Percentiles rank a stretch among this genome's conserved stretches.
Evolutionary conservation across 495 filamentous ascomycete species (phyloP).

Genomic region (Terfezia boudieri): DNA sequence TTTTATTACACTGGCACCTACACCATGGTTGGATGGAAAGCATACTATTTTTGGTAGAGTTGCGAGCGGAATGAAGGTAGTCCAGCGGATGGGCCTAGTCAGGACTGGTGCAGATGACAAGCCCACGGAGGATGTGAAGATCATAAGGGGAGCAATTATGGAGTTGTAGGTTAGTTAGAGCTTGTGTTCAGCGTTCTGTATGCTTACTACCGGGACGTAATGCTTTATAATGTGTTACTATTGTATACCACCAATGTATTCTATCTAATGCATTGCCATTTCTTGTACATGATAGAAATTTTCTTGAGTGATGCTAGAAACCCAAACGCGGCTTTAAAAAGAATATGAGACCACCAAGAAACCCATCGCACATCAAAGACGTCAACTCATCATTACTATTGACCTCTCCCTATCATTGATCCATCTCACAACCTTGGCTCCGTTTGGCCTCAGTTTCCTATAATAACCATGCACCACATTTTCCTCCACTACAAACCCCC

Average conservation of each 20-base stretch:
- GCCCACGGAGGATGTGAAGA: slow-evolving; percentile 64
- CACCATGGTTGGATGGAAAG: slow-evolving; percentile 92
- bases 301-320: too few species aligned
- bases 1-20: slow-evolving; percentile 86
- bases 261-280: too few species aligned
- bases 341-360: too few species aligned
- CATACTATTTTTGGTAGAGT: slow-evolving; percentile 95
- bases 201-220: too few species aligned
- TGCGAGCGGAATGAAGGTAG: slow-evolving; percentile 57
- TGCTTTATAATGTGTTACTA: too few species aligned
- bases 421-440: slow-evolving; percentile 51
- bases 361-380: too few species aligned
- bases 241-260: too few species aligned
- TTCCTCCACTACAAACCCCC: slow-evolving; percentile 47
- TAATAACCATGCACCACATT: slow-evolving; percentile 56
- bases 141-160: slow-evolving; percentile 29
- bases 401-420: neutral
- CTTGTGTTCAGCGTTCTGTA: too few species aligned
- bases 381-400: neutral
- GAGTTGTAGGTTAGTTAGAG: too few species aligned
- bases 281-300: too few species aligned
- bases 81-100: slow-evolving; percentile 77
- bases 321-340: too few species aligned
- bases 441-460: slow-evolving; percentile 54
- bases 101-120: slow-evolving; percentile 64